These are phyloP conservation scores for Dichotomocladium elegans DNA, from an alignment of 371 early-diverging fungal species.

Conservation along the genomic window DNA sequence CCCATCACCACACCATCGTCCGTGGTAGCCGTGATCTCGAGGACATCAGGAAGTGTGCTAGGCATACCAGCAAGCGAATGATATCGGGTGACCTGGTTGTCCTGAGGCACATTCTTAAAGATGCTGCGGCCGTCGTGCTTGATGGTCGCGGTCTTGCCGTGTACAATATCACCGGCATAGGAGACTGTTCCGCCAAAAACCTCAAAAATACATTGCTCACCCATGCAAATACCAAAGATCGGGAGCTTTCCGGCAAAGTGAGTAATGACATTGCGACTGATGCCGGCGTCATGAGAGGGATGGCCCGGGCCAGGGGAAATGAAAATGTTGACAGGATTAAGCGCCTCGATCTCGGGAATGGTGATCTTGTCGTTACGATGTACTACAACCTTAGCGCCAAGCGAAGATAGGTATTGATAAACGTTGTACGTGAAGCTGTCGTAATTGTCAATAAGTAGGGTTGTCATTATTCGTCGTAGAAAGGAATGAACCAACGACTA, in stretches of 20 bases:
- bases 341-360: slow-evolving; percentile 68
- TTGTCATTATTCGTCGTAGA: slow-evolving; percentile 48
- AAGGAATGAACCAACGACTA: no score
- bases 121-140: slow-evolving; percentile 88
- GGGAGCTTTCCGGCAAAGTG: slow-evolving; percentile 93
- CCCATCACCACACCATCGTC: slow-evolving; percentile 91
- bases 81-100: slow-evolving; percentile 87
- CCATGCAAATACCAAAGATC: slow-evolving; percentile 95
- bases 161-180: slow-evolving; percentile 89
- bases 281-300: slow-evolving; percentile 86
- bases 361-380: slow-evolving; percentile 92
- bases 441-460: slow-evolving; percentile 95
- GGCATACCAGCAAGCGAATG: slow-evolving; percentile 93
- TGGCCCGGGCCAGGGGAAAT: slow-evolving; percentile 97
- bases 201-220: slow-evolving; percentile 95
- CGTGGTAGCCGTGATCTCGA: slow-evolving; percentile 86
- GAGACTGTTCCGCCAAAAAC: slow-evolving; percentile 89
- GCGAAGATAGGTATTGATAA: slow-evolving; percentile 86
- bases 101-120: slow-evolving; percentile 79
- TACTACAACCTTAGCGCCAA: slow-evolving; percentile 90
- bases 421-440: slow-evolving; percentile 98
- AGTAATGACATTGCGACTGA: slow-evolving; percentile 79
- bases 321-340: slow-evolving; percentile 89
- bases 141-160: slow-evolving; percentile 89
- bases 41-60: slow-evolving; percentile 72